phyloP scores from a whole-genome alignment of 257 asterid genomes.

The Salvia splendens region DNA sequence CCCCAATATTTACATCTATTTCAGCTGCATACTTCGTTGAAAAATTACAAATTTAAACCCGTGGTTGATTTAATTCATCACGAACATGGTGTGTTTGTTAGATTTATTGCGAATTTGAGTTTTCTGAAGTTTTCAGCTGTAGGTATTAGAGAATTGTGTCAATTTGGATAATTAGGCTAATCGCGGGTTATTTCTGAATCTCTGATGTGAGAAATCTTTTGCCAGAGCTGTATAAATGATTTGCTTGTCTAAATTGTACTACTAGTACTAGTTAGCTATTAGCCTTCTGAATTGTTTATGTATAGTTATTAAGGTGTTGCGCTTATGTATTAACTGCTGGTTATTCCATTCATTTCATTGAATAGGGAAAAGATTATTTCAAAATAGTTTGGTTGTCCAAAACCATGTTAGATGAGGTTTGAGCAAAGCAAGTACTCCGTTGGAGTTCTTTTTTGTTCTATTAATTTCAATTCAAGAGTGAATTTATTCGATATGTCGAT shows the following conservation, averaged over 20 bases:
- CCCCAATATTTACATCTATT: slow-evolving; percentile 7
- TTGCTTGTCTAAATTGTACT: background rate
- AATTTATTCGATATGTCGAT: background rate
- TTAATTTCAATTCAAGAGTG: background rate
- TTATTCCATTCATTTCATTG: background rate
- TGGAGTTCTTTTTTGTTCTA: background rate
- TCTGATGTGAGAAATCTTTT: background rate
- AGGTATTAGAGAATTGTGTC: slow-evolving; percentile 15
- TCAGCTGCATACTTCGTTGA: slow-evolving; percentile 4
- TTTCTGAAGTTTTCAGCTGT: slow-evolving; percentile 14
- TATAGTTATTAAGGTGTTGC: background rate
- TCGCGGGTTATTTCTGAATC: slow-evolving; percentile 1
- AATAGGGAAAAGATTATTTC: background rate
- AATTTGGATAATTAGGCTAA: slow-evolving; percentile 25
- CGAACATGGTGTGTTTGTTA: slow-evolving; percentile 10
- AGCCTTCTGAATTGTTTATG: background rate
- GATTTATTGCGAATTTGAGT: slow-evolving; percentile 12
- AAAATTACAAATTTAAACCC: background rate
- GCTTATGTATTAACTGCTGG: background rate
- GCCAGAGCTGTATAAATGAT: slow-evolving; percentile 10
- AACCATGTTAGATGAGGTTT: slow-evolving; percentile 10
- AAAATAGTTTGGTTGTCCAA: background rate
- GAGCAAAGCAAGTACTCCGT: slow-evolving; percentile 1
- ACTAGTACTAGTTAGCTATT: slow-evolving; percentile 1
- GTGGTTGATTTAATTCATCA: slow-evolving; percentile 22